phyloP scores from a whole-genome alignment of 164 flowering plant genomes.

The Piper betle region DNA sequence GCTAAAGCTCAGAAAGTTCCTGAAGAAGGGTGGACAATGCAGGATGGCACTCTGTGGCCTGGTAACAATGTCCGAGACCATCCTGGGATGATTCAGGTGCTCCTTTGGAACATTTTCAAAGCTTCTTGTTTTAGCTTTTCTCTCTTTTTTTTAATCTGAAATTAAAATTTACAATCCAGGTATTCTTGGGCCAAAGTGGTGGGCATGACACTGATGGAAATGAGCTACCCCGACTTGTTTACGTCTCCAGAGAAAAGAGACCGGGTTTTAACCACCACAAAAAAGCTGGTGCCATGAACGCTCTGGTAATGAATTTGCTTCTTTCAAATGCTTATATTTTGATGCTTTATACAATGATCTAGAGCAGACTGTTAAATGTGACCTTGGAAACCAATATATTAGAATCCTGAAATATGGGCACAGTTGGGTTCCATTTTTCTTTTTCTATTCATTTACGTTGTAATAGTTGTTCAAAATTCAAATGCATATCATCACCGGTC shows the following conservation, averaged over 20 bases:
- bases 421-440: neutral
- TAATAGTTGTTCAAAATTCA: no score
- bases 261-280: constrained; percentile 69
- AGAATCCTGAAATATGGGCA: neutral
- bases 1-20: constrained; percentile 38
- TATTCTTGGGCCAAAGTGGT: constrained; percentile 58
- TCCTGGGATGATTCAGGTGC: constrained; percentile 80
- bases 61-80: constrained; percentile 75
- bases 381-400: no score
- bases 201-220: constrained; percentile 55
- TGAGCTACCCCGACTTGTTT: constrained; percentile 58
- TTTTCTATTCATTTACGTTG: neutral
- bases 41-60: constrained; percentile 76
- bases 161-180: constrained; percentile 14
- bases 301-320: constrained; percentile 29
- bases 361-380: no score
- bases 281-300: constrained; percentile 80
- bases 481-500: no score
- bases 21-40: constrained; percentile 56
- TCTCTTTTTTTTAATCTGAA: neutral
- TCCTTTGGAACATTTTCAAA: neutral
- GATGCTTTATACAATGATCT: neutral
- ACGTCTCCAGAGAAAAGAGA: constrained; percentile 62
- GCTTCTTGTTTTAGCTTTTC: neutral
- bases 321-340: neutral